Evolutionary conservation across 106 monocot genomes (phyloP), one percentile per base, ranked within the genome.

Genomic region (Gastrodia elata): DNA sequence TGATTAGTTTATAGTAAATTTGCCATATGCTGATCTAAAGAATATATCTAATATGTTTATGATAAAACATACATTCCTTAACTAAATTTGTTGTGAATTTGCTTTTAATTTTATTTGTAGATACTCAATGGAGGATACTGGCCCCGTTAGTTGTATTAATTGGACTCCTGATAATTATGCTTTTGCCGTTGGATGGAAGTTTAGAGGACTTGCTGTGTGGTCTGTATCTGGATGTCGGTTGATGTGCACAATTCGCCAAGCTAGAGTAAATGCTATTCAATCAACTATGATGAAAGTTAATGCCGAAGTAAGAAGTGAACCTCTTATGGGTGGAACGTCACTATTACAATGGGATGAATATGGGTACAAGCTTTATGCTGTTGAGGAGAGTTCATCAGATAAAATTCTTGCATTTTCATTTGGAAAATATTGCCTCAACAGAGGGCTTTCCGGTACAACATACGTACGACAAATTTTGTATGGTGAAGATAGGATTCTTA

Each of bases 131-230:
- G 98, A 98, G 79, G 93, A 98, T 80, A 98, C 98, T 69, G 98
- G 98, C 30, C 85, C 98, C 36, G 93, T 98, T 72, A 77, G 79
- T 74, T 93, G 91, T 82, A 86, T 98, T 78, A 77, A 84, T 42
- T 98, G 98, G 98, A 98, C 98, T 14, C 91, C 98, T 75, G 98
- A 93, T 65, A 93, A 88, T 79, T 88, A 84, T 72, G 98, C 93
- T 73, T 88, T 98, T 85, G 93, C 93, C 68, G 91, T 93, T 37
- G 98, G 98, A 2, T 98, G 93, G 98, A 93, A 84, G 70, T 98
- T 79, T 71, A 91, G 98, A 81, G 98, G 98, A 68, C 84, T 93
- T 77, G 75, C 88, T 68, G 93, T 93, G n/a, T 98, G 98, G 98
- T 98, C 98, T 88, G 83, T 85, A 41, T 98, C 98, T 68, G 98